A percentile compares a stretch with the other conserved stretches of the same genome.
These are phyloP conservation scores for Nakaseomyces bracarensis DNA, from an alignment of 1,139 yeast genomes.

Conservation along the genomic window DNA sequence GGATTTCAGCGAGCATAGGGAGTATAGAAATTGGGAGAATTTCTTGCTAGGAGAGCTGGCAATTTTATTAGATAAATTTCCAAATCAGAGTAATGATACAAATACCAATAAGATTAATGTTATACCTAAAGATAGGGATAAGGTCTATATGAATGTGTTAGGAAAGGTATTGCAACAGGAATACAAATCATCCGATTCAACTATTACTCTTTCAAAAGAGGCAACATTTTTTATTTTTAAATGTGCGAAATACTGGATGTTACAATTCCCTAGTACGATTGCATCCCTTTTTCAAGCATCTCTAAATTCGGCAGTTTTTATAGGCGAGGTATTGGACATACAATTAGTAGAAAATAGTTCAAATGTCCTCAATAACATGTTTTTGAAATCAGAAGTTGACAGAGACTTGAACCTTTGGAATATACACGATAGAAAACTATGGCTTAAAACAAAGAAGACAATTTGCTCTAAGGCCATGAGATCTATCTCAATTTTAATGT, in stretches of 20 bases:
- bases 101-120: constrained; percentile 34
- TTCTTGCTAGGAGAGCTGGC: constrained; percentile 38
- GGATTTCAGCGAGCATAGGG: constrained; percentile 38
- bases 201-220: constrained; percentile 35
- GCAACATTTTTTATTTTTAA: constrained; percentile 38
- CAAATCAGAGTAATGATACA: constrained; percentile 15
- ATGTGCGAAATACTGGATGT: constrained; percentile 54
- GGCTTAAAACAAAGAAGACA: constrained; percentile 42
- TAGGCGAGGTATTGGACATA: constrained; percentile 29
- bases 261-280: constrained; percentile 43
- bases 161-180: constrained; percentile 30
- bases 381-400: constrained; percentile 37
- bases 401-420: constrained; percentile 47
- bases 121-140: constrained; percentile 38
- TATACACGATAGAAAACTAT: constrained; percentile 43
- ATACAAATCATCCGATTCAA: constrained; percentile 18
- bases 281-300: constrained; percentile 49
- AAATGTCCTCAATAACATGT: constrained; percentile 21
- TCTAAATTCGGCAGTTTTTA: constrained; percentile 39
- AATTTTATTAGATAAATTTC: constrained; percentile 37
- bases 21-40: constrained; percentile 47
- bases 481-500: constrained; percentile 40
- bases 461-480: constrained; percentile 44
- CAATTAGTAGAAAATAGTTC: constrained; percentile 25
- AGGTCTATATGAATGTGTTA: constrained; percentile 31